phyloP scores from a whole-genome alignment of 1,284 basidiomycete species.

The Apiotrichum sp. region DNA sequence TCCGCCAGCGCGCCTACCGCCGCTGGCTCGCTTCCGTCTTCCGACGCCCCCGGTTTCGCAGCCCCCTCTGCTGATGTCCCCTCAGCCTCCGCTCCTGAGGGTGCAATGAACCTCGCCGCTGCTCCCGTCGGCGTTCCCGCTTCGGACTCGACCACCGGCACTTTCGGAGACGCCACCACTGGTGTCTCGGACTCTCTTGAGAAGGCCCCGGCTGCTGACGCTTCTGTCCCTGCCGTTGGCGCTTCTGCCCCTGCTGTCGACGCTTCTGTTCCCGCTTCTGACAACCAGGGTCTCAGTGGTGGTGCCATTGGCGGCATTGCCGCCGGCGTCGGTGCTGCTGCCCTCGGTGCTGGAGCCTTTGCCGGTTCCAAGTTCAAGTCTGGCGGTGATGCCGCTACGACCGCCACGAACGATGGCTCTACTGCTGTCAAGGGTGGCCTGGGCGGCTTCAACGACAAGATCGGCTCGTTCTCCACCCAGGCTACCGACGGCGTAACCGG shows the following conservation, averaged over 20 bases:
- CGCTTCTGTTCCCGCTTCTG: neutral
- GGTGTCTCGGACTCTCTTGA: no score
- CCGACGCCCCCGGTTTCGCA: neutral
- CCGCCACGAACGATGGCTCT: neutral
- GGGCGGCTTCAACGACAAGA: neutral
- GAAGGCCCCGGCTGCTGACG: neutral
- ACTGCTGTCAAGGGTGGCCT: neutral
- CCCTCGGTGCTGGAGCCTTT: neutral
- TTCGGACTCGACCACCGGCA: no score
- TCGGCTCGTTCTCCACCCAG: conserved; percentile 2
- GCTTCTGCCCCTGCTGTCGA: neutral
- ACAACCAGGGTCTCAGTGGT: neutral
- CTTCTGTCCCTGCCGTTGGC: neutral
- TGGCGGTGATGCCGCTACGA: conserved; percentile 3
- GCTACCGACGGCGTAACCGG: neutral
- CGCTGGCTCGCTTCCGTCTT: no score
- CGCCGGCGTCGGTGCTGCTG: neutral
- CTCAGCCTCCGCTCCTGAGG: no score
- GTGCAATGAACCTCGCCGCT: no score
- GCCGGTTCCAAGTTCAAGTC: conserved; percentile 1
- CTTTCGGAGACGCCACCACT: no score
- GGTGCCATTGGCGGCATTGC: neutral
- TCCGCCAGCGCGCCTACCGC: no score
- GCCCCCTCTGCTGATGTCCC: neutral
- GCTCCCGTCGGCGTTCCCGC: no score